Conservation (phyloP, 345 rosid genomes). For the Noccaea caerulescens region DNA sequence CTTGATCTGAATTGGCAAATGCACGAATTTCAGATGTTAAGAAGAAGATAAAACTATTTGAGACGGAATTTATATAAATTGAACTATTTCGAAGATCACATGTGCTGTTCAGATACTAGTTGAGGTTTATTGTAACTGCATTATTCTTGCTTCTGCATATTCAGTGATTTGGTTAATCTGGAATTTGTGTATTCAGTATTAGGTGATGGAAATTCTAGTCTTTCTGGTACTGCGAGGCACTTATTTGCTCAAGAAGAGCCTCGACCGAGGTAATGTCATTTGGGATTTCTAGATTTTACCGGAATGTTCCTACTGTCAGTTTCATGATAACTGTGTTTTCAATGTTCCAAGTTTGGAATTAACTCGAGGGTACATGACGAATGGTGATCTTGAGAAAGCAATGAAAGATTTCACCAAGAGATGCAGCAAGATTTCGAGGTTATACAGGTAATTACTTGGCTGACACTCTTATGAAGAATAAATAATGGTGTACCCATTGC, state of each 20-base stretch:
- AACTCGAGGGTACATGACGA: constrained; percentile 76
- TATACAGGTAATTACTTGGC: constrained; percentile 69
- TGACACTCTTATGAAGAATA: not conserved
- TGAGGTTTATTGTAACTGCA: constrained; percentile 5
- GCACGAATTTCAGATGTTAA: not conserved
- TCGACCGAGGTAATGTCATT: constrained; percentile 50
- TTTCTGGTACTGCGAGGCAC: constrained; percentile 46
- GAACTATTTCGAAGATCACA: not conserved
- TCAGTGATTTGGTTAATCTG: not conserved
- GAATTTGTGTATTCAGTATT: not conserved
- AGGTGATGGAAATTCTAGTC: constrained; percentile 46
- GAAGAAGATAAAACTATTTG: not conserved
- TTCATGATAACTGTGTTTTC: constrained; percentile 5
- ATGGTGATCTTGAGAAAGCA: constrained; percentile 76
- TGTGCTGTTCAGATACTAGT: not conserved
- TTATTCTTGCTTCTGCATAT: not conserved
- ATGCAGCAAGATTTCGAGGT: constrained; percentile 78
- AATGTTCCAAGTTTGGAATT: constrained; percentile 48
- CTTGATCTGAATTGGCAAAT: not conserved
- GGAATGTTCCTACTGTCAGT: not conserved
- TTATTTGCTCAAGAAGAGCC: constrained; percentile 50
- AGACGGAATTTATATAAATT: not conserved
- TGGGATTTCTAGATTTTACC: not conserved
- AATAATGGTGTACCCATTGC: not conserved
- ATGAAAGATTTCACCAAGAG: constrained; percentile 69